Conservation (phyloP, 2,329 filamentous ascomycete genomes). For the Fusarium sp. region DNA sequence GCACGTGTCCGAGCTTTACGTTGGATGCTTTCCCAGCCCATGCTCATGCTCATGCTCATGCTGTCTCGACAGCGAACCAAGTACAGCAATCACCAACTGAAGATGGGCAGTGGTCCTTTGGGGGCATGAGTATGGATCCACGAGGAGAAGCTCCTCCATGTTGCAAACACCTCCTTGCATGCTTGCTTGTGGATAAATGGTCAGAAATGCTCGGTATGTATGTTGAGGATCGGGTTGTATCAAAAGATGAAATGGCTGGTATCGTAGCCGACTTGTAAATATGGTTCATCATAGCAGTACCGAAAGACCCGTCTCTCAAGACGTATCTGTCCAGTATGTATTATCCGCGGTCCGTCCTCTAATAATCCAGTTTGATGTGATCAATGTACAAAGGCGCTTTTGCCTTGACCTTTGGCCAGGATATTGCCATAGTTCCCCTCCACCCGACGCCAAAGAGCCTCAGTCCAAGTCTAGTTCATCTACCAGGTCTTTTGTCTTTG, state of each 20-base stretch:
- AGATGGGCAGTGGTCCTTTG: slow-evolving; percentile 54
- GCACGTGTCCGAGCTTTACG: slow-evolving; percentile 86
- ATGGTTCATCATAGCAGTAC: slow-evolving; percentile 1
- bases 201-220: slow-evolving; percentile 62
- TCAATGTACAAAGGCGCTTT: slow-evolving; percentile 44
- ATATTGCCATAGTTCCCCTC: slow-evolving; percentile 32
- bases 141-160: slow-evolving; percentile 60
- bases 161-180: slow-evolving; percentile 93
- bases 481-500: slow-evolving; percentile 6
- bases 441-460: slow-evolving; percentile 38
- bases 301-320: slow-evolving; percentile 3
- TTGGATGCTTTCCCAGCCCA: slow-evolving; percentile 70
- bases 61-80: neutral
- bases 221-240: slow-evolving; percentile 63
- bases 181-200: slow-evolving; percentile 77
- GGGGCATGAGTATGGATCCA: slow-evolving; percentile 58
- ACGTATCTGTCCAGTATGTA: slow-evolving; percentile 25
- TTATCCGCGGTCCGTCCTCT: slow-evolving; percentile 38
- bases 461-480: slow-evolving; percentile 31
- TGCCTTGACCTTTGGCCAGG: slow-evolving; percentile 31
- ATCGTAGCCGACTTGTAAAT: slow-evolving; percentile 61
- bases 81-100: neutral
- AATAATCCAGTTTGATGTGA: slow-evolving; percentile 42
- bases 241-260: slow-evolving; percentile 76
- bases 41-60: slow-evolving; percentile 7